Evolutionary conservation across 768 basidiomycete species (phyloP), one percentile per base, ranked within the genome.

Genomic region (Gymnopilus dilepis): DNA sequence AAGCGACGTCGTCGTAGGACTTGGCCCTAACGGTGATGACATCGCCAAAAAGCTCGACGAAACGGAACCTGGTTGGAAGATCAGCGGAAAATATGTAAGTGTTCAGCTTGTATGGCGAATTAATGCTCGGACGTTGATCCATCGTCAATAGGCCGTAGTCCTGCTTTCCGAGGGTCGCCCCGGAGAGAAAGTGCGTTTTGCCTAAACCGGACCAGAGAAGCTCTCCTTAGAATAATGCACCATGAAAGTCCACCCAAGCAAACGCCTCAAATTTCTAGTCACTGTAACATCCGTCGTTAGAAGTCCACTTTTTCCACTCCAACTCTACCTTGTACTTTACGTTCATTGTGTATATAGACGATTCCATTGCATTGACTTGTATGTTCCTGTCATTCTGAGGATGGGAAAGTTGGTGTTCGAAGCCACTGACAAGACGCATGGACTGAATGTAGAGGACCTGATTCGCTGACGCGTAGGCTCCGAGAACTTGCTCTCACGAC

Each of bases 71-170:
- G 96, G 96, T 52, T 98, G 96, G 96, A 96, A 95, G 80, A 97
- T 97, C 70, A 93, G 92, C 52, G 95, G 95, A 48, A 95, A 96
- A 93, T 96, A 95, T 70, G 94, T 95, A 73, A 78, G 92, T 83
- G 17, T 63, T 45, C 6, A 58, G 1, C 2, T 61, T n/a, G 2
- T 41, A 33, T 45, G 60, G 15, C 1, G 33, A 30, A 42, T 30
- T 21, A 6, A 15, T 22, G 33, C 56, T 43, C 28, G 43, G 43
- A 34, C 55, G 45, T 15, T 54, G 55, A 33, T n/a, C 61, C 34
- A 26, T 19, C 42, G 58, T 48, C 58, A 6, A 41, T 61, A 93
- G 92, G 95, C 95, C 66, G 89, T 96, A 61, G 90, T 96, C 4
- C 85, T 96, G 9, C 76, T 96, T 31, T 94, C 92, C 3, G 90